Evolutionary conservation across 2,329 filamentous ascomycete genomes (phyloP).

Genomic region (Ophiostoma montium): DNA sequence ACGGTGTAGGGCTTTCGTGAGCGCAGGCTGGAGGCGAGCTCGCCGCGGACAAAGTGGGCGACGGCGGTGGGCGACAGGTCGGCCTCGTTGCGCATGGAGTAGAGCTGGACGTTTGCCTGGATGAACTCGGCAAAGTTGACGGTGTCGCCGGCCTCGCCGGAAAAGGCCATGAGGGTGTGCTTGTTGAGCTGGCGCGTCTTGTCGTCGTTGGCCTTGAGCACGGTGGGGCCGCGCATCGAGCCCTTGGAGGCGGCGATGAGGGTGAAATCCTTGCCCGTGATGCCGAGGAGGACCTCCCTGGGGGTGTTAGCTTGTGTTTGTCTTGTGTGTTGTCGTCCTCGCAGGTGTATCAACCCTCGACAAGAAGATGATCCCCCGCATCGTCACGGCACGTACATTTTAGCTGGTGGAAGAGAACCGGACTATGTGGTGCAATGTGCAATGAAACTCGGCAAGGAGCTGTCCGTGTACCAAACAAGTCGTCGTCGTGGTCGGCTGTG

Average conservation of each 20-base stretch:
- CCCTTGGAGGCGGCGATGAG: constrained; percentile 96
- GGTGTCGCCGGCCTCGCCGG: constrained; percentile 92
- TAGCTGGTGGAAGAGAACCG: not conserved
- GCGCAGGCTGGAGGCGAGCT: constrained; percentile 80
- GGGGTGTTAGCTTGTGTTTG: not conserved
- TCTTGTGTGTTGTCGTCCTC: too few relatives aligned
- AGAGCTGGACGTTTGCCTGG: constrained; percentile 94
- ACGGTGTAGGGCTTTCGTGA: constrained; percentile 93
- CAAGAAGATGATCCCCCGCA: not conserved
- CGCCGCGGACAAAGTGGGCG: constrained; percentile 83
- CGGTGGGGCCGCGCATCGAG: constrained; percentile 90
- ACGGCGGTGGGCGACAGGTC: constrained; percentile 82
- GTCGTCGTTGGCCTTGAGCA: constrained; percentile 90
- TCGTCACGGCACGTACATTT: not conserved
- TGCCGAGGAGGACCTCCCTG: constrained; percentile 96
- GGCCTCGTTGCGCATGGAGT: constrained; percentile 94
- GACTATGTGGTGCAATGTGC: too few relatives aligned
- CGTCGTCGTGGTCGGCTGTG: not conserved
- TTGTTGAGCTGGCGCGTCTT: constrained; percentile 90
- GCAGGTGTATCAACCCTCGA: too few relatives aligned
- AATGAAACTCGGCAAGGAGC: too few relatives aligned
- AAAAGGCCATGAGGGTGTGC: constrained; percentile 88
- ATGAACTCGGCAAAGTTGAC: constrained; percentile 99
- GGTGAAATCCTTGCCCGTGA: constrained; percentile 98
- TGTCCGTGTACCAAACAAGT: too few relatives aligned